Conservation (phyloP, 768 basidiomycete genomes). For the Hebeloma cylindrosporum region DNA sequence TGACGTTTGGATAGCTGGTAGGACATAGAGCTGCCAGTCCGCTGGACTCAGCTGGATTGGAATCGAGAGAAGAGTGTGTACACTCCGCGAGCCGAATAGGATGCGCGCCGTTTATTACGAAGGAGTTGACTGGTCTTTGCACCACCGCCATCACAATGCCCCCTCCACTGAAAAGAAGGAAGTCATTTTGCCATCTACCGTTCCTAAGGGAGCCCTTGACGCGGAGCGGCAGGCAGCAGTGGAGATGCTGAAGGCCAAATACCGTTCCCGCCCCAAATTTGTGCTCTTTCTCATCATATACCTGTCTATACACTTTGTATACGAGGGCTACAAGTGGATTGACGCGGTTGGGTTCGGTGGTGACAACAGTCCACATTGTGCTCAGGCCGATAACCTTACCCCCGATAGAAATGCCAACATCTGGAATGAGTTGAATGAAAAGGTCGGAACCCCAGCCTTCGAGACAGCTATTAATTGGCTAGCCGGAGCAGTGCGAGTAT, state of each 20-base stretch:
- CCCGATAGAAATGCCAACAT: conserved; percentile 41
- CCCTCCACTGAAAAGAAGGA: conserved; percentile 30
- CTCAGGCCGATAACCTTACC: conserved; percentile 37
- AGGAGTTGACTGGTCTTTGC: background rate
- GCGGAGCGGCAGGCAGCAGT: too few species aligned
- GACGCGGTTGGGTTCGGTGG: background rate
- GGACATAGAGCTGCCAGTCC: too few species aligned
- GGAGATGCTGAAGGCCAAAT: background rate
- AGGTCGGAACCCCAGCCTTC: conserved; percentile 38
- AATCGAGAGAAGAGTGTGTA: too few species aligned
- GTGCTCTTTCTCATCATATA: conserved; percentile 3
- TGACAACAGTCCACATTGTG: conserved; percentile 22
- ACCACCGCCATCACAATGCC: conserved; percentile 4
- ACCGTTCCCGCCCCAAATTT: conserved; percentile 1
- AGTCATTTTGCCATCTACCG: conserved; percentile 36
- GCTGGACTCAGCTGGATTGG: too few species aligned
- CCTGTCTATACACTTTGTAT: background rate
- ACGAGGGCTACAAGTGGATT: background rate
- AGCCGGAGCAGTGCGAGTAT: conserved; percentile 45
- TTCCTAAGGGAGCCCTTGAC: background rate
- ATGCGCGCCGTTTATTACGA: background rate
- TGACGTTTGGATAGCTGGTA: too few species aligned
- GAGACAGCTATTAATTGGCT: conserved; percentile 46
- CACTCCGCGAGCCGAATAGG: conserved; percentile 4
- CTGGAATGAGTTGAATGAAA: conserved; percentile 34